These are phyloP conservation scores for Cucumis hystrix DNA, from an alignment of 306 rosid genomes.

Conservation along the genomic window DNA sequence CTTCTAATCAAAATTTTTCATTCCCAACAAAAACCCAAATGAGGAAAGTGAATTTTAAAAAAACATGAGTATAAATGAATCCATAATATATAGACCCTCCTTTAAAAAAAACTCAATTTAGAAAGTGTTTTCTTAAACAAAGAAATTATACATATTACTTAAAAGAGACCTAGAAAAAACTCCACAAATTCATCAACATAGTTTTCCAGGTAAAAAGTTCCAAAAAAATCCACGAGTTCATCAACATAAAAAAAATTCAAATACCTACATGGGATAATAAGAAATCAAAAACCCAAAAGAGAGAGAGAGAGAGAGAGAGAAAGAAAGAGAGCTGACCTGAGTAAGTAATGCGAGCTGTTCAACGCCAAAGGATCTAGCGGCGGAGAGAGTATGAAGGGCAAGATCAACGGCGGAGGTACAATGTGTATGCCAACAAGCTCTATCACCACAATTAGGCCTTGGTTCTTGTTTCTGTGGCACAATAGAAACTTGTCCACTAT, in stretches of 20 bases:
- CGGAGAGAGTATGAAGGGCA: constrained; percentile 86
- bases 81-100: too few species aligned
- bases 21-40: constrained; percentile 29
- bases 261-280: constrained; percentile 1
- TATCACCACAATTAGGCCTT: constrained; percentile 83
- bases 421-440: constrained; percentile 97
- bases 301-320: too few species aligned
- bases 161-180: background rate
- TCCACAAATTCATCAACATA: background rate
- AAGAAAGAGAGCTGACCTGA: constrained; percentile 34
- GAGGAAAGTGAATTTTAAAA: constrained; percentile 48
- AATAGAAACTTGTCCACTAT: constrained; percentile 91
- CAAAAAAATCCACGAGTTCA: background rate
- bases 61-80: constrained; percentile 17
- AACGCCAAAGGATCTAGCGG: constrained; percentile 91
- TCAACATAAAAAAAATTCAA: background rate
- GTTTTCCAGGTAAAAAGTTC: background rate
- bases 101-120: constrained; percentile 23
- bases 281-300: background rate
- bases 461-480: constrained; percentile 94
- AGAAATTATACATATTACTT: background rate
- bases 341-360: constrained; percentile 95
- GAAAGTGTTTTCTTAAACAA: constrained; percentile 15
- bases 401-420: constrained; percentile 98
- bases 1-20: background rate